Percentiles rank a stretch among this genome's conserved stretches.
Evolutionary conservation across 164 flowering plant species (phyloP).

Genomic region (Chimonanthus praecox): DNA sequence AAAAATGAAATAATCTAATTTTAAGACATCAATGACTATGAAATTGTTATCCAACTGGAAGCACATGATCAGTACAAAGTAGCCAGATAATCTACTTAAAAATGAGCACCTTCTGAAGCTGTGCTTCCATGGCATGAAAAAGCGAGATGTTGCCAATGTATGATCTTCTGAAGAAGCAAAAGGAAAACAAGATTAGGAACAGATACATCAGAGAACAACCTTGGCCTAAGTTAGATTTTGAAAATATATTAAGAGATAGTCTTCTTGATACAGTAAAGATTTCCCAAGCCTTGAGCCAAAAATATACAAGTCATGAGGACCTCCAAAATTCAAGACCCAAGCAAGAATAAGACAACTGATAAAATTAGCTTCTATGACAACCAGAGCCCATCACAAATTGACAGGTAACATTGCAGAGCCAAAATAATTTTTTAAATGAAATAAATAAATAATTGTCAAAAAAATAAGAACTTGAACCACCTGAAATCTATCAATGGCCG

Average conservation of each 20-base stretch:
- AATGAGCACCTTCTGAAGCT: slow-evolving; percentile 63
- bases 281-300: too few species aligned
- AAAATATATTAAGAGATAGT: too few species aligned
- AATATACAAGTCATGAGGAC: background rate
- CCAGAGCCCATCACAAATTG: background rate
- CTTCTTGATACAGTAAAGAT: too few species aligned
- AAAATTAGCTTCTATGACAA: background rate
- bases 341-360: background rate
- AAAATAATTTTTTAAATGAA: background rate
- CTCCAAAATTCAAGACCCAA: background rate
- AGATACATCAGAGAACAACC: background rate
- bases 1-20: too few species aligned
- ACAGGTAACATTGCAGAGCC: background rate
- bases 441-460: background rate
- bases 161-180: slow-evolving; percentile 56
- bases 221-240: background rate
- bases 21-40: too few species aligned
- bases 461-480: slow-evolving; percentile 28
- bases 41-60: background rate
- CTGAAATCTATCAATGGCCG: slow-evolving; percentile 84
- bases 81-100: background rate
- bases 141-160: slow-evolving; percentile 73
- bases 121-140: slow-evolving; percentile 73
- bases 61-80: background rate
- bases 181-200: background rate